These are phyloP conservation scores for Colletotrichum tofieldiae DNA, from an alignment of 2,329 filamentous ascomycete species.

Conservation along the genomic window DNA sequence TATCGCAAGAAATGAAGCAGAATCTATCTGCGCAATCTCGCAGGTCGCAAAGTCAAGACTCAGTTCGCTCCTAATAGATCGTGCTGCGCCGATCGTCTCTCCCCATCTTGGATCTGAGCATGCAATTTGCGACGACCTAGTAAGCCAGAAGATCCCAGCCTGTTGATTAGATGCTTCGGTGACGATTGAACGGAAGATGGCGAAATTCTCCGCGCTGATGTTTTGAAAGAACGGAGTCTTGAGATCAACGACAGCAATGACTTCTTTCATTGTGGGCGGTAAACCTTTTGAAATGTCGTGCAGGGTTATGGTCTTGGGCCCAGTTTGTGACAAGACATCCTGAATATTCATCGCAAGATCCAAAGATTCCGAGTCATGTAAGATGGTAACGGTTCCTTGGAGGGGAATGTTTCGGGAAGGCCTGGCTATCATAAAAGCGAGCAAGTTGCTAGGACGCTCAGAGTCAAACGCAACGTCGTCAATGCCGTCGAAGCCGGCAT, in stretches of 20 bases:
- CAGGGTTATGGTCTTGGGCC: not conserved
- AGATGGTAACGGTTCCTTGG: not conserved
- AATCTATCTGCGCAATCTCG: slow-evolving; percentile 3
- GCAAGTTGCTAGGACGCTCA: slow-evolving; percentile 39
- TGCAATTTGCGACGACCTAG: slow-evolving; percentile 42
- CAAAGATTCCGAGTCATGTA: slow-evolving; percentile 4
- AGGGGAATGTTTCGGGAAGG: not conserved
- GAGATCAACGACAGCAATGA: slow-evolving; percentile 44
- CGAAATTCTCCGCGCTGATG: slow-evolving; percentile 32
- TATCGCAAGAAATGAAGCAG: not conserved
- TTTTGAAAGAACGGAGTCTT: slow-evolving; percentile 42
- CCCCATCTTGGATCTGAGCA: slow-evolving; percentile 46
- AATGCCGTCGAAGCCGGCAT: slow-evolving; percentile 48
- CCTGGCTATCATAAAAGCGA: slow-evolving; percentile 21
- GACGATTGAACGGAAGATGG: slow-evolving; percentile 40
- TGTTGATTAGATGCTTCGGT: slow-evolving; percentile 5
- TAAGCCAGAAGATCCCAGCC: slow-evolving; percentile 47
- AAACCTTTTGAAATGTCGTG: slow-evolving; percentile 9
- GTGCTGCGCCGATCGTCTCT: slow-evolving; percentile 43
- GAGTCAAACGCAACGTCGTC: slow-evolving; percentile 46
- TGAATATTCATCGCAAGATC: slow-evolving; percentile 2
- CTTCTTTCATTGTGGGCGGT: not conserved
- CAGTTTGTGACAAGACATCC: not conserved
- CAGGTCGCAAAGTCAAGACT: slow-evolving; percentile 28
- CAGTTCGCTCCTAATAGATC: slow-evolving; percentile 46